phyloP scores from a whole-genome alignment of 805 yeast species.

The Saccharomycopsis sp. region DNA sequence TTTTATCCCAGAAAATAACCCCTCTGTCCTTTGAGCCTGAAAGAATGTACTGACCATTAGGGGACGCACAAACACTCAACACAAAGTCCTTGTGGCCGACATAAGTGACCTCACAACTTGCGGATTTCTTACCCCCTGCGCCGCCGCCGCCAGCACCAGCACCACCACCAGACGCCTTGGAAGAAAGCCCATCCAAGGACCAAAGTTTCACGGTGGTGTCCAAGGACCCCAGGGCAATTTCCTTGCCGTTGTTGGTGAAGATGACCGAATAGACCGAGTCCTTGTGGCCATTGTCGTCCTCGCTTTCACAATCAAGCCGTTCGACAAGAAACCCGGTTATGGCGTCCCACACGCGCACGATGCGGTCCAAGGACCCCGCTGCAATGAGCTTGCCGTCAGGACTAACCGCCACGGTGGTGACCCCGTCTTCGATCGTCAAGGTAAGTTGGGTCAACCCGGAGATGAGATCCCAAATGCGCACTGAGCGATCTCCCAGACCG shows the following conservation, averaged over 20 bases:
- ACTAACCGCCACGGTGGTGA: conserved; percentile 93
- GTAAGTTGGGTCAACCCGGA: conserved; percentile 85
- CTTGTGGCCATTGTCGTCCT: conserved; percentile 85
- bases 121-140: conserved; percentile 33
- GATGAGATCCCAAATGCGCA: conserved; percentile 90
- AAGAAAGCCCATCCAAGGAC: conserved; percentile 63
- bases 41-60: conserved; percentile 81
- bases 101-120: conserved; percentile 80
- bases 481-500: conserved; percentile 95
- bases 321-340: conserved; percentile 86
- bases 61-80: conserved; percentile 85
- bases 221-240: conserved; percentile 88
- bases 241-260: conserved; percentile 83
- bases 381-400: conserved; percentile 93
- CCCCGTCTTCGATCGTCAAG: conserved; percentile 91
- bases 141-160: conserved; percentile 33
- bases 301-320: conserved; percentile 82
- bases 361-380: conserved; percentile 91
- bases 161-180: conserved; percentile 23
- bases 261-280: conserved; percentile 94
- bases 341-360: conserved; percentile 96
- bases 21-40: conserved; percentile 97
- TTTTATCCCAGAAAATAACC: conserved; percentile 93
- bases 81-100: conserved; percentile 96
- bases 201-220: conserved; percentile 95